Percentiles rank a stretch among this genome's conserved stretches.
These are phyloP conservation scores for Aspergillus puulaauensis DNA, from an alignment of 2,329 filamentous ascomycete species.

Conservation along the genomic window DNA sequence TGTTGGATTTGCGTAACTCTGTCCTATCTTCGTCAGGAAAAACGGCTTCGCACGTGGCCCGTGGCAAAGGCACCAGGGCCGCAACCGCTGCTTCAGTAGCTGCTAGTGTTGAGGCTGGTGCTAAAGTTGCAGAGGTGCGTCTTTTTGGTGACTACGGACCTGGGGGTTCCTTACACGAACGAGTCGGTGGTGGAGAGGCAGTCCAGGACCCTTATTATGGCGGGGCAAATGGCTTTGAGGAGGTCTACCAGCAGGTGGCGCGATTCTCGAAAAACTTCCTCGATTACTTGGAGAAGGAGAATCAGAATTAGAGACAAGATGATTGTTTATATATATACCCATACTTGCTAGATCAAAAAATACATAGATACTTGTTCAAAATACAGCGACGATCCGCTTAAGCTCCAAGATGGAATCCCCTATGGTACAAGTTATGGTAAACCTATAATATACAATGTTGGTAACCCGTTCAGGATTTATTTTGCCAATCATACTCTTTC, in stretches of 20 bases:
- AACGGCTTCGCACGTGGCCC: constrained; percentile 11
- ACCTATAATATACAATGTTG: constrained; percentile 9
- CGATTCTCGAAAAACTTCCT: constrained; percentile 78
- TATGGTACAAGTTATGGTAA: constrained; percentile 13
- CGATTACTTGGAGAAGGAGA: constrained; percentile 50
- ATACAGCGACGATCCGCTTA: neutral
- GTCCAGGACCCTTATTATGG: constrained; percentile 93
- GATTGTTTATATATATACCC: constrained; percentile 23
- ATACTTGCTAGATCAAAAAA: constrained; percentile 8
- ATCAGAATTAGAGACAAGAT: constrained; percentile 9
- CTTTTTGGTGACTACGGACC: constrained; percentile 81
- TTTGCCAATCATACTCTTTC: constrained; percentile 41
- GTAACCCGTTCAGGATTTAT: neutral
- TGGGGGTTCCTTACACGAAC: constrained; percentile 44
- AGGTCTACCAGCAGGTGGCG: constrained; percentile 79
- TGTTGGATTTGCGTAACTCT: constrained; percentile 60
- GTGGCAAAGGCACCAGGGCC: constrained; percentile 34
- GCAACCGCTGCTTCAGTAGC: constrained; percentile 36
- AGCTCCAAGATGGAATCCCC: neutral
- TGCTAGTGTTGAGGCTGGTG: constrained; percentile 29
- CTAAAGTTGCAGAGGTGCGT: constrained; percentile 59
- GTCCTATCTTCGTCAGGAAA: constrained; percentile 51
- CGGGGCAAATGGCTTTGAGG: constrained; percentile 75
- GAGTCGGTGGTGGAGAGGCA: constrained; percentile 58
- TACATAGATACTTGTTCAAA: neutral